Evolutionary conservation across 768 basidiomycete species (phyloP).

Genomic region (Boletales sp.): DNA sequence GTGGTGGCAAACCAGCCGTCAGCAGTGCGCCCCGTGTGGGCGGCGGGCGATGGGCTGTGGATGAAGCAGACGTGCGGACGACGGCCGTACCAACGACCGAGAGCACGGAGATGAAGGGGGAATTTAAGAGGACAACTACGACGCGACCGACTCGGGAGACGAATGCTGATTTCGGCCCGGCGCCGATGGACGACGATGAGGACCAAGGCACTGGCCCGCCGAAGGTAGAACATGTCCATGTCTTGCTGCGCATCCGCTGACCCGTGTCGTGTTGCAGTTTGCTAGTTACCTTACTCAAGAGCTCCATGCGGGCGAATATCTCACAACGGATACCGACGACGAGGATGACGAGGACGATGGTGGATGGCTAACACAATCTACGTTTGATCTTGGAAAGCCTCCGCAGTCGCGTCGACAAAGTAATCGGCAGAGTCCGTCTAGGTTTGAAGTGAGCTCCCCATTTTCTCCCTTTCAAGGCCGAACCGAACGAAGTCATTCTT

Average conservation of each 20-base stretch:
- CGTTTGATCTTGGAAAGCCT: slow-evolving; percentile 54
- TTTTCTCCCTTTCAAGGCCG: neutral
- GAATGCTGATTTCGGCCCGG: slow-evolving; percentile 65
- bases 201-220: slow-evolving; percentile 42
- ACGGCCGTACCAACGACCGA: slow-evolving; percentile 20
- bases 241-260: neutral
- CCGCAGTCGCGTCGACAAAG: slow-evolving; percentile 47
- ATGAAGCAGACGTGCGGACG: slow-evolving; percentile 50
- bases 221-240: slow-evolving; percentile 32
- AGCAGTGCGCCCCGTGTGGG: slow-evolving; percentile 30
- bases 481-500: neutral
- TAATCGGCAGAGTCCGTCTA: slow-evolving; percentile 44
- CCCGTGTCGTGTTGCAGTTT: slow-evolving; percentile 46
- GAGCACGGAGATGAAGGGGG: slow-evolving; percentile 41
- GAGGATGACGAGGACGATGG: slow-evolving; percentile 65
- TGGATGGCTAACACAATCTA: slow-evolving; percentile 78
- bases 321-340: slow-evolving; percentile 50
- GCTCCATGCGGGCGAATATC: slow-evolving; percentile 59
- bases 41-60: slow-evolving; percentile 59
- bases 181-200: slow-evolving; percentile 47
- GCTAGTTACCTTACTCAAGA: slow-evolving; percentile 76
- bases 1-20: slow-evolving; percentile 78
- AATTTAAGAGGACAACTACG: slow-evolving; percentile 52
- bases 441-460: slow-evolving; percentile 52
- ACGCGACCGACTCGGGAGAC: slow-evolving; percentile 43